These are phyloP conservation scores for Onygenales sp. DNA, from an alignment of 2,329 filamentous ascomycete genomes.

Conservation along the genomic window DNA sequence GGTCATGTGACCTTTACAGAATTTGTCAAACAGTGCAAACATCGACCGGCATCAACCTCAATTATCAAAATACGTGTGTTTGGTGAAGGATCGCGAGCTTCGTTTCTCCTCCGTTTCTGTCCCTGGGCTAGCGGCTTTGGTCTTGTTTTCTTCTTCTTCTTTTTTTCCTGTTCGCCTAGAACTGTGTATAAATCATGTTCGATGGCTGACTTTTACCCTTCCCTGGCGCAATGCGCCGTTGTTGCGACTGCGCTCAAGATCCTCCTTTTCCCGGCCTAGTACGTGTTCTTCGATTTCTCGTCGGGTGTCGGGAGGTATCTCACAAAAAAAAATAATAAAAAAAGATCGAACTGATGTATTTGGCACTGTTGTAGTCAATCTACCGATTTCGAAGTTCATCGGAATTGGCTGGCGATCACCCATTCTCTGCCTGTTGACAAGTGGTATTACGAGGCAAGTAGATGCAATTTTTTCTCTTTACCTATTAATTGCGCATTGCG, in stretches of 20 bases:
- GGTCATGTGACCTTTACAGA: neutral
- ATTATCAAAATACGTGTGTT: neutral
- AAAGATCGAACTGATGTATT: neutral
- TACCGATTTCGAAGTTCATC: conserved; percentile 96
- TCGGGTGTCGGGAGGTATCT: too few relatives aligned
- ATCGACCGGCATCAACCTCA: neutral
- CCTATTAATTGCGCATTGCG: neutral
- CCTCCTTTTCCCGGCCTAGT: conserved; percentile 91
- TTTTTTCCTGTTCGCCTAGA: neutral
- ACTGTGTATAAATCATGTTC: conserved; percentile 5
- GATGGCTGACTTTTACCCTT: conserved; percentile 77
- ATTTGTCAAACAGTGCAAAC: conserved; percentile 3
- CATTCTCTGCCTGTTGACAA: conserved; percentile 75
- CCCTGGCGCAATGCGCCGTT: conserved; percentile 78
- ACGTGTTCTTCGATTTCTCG: conserved; percentile 32
- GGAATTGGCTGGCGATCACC: conserved; percentile 97
- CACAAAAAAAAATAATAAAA: neutral
- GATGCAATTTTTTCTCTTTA: neutral
- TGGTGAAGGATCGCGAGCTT: neutral
- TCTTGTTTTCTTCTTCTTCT: neutral
- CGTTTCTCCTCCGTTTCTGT: neutral
- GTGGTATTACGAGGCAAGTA: conserved; percentile 79
- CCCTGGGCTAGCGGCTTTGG: neutral
- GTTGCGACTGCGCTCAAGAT: conserved; percentile 84
- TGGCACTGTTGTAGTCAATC: conserved; percentile 61